These are phyloP conservation scores for Pugionium cornutum DNA, from an alignment of 345 rosid species.

Conservation along the genomic window DNA sequence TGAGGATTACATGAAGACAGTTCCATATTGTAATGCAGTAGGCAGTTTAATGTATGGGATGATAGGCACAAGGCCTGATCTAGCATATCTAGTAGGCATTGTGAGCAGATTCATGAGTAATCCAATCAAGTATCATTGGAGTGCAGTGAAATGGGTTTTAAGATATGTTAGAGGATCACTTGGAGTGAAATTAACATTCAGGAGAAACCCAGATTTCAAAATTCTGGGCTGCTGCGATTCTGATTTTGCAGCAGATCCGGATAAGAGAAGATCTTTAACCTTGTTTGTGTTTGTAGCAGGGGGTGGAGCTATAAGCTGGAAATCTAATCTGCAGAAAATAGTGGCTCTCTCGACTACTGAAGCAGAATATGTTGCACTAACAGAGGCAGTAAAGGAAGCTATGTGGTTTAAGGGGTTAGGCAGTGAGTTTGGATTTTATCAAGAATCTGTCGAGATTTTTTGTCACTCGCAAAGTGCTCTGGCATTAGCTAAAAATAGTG, in stretches of 20 bases:
- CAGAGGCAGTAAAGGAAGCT: not conserved
- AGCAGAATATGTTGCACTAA: not conserved
- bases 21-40: not conserved
- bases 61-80: not conserved
- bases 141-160: not conserved
- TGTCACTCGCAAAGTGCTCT: not conserved
- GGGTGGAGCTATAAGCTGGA: not conserved
- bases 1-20: not conserved
- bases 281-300: not conserved
- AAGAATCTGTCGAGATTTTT: accelerated
- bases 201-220: not conserved
- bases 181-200: not conserved
- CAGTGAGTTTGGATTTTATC: not conserved
- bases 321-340: not conserved
- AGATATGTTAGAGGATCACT: not conserved
- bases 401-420: not conserved
- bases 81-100: not conserved
- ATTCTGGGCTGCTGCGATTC: not conserved
- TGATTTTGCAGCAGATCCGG: not conserved
- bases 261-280: not conserved
- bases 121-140: not conserved
- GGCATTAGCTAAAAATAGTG: not conserved
- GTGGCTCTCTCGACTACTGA: not conserved
- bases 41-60: not conserved
- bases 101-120: not conserved